phyloP scores from a whole-genome alignment of 306 rosid genomes.

The Prunus dulcis region DNA sequence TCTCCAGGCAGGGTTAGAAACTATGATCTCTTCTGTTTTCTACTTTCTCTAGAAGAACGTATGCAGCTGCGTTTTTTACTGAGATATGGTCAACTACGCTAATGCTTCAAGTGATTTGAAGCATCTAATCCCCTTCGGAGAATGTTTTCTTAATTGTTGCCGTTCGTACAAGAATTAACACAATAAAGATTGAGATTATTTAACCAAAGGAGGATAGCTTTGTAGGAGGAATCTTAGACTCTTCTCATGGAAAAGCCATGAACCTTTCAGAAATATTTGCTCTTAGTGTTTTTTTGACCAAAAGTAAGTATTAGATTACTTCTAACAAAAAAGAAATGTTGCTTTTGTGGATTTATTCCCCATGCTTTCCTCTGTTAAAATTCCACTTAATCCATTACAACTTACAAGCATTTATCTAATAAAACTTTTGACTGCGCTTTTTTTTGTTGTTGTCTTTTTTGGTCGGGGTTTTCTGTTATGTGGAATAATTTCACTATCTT shows the following conservation, averaged over 20 bases:
- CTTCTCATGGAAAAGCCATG: background rate
- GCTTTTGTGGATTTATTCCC: background rate
- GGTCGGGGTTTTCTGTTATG: background rate
- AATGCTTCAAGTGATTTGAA: background rate
- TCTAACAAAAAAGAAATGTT: background rate
- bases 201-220: background rate
- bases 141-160: background rate
- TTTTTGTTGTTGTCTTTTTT: too few species aligned
- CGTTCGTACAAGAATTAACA: too few species aligned
- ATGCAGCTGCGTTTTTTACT: background rate
- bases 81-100: background rate
- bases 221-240: background rate
- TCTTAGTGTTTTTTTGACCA: background rate
- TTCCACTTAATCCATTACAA: background rate
- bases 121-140: background rate
- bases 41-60: background rate
- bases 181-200: background rate
- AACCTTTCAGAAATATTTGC: background rate
- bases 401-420: background rate
- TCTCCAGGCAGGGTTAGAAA: too few species aligned
- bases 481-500: background rate
- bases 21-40: too few species aligned
- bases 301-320: background rate
- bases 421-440: constrained; percentile 8
- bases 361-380: background rate